Base-by-base conservation (phyloP, 208 protist genomes). In the Wallacemonas sp. region DNA sequence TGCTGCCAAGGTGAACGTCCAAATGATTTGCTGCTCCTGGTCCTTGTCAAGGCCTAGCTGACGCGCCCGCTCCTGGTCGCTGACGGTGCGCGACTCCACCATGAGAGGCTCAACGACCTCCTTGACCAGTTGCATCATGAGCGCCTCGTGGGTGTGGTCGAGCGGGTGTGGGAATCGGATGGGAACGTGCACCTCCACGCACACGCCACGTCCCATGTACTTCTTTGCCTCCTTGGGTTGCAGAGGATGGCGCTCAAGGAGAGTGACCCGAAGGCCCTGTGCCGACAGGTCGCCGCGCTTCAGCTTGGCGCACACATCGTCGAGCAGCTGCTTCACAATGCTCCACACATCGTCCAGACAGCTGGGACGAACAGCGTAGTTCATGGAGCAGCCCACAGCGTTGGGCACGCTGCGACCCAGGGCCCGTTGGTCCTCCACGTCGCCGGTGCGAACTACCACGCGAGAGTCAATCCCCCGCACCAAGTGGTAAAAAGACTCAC, bases 321-420 rank as follows among this genome's bases (percentile, higher is more conserved):
- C 76, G 10, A 94, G 65, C 3, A 96, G 64, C 63, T 96, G 70
- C 8, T 46, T 64, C 20, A 72, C 25, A 62, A 96, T 91, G 26
- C 29, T 76, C 78, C 77, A 88, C 10, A 96, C 74, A 67, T 94
- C 91, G 11, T 84, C 79, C 8, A 80, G 22, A 26, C 64, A 67
- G 5, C 36, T 36, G 3, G 88, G 88, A 8, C 91, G 78, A 42
- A 96, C 91, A 1, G 84, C 88, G 72, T 96, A 96, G 75, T 96
- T 94, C 88, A 96, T 94, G 31, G 84, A 88, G 71, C 87, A 96
- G 18, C 84, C 77, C 2, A 96, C 72, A 14, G 82, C 82, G 20
- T 55, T 72, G 22, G 86, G 87, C 36, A 73, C 64, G 26, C 67
- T 69, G 69, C 87, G 92, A 12, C 89, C 86, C 1, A 88, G 32